Conservation (phyloP, 768 basidiomycete genomes). For the Leucocoprinus sp. region DNA sequence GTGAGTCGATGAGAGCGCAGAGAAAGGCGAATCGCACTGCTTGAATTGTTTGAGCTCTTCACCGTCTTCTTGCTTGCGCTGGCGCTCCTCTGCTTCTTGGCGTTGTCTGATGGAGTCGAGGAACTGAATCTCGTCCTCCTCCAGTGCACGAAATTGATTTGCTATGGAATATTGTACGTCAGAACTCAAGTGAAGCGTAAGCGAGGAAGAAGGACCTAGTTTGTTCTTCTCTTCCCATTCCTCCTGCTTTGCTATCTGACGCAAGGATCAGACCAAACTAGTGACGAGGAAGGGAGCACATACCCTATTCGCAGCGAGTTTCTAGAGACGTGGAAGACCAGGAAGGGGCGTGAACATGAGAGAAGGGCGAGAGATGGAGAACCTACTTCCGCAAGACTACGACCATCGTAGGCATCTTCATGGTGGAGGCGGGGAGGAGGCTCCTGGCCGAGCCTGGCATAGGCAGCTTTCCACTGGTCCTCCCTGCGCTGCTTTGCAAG, state of each 20-base stretch:
- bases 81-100: conserved; percentile 67
- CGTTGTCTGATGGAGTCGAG: conserved; percentile 75
- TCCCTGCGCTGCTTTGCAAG: conserved; percentile 62
- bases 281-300: conserved; percentile 15
- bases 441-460: conserved; percentile 80
- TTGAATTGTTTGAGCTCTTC: conserved; percentile 74
- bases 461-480: conserved; percentile 87
- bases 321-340: conserved; percentile 48
- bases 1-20: conserved; percentile 2
- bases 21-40: conserved; percentile 41
- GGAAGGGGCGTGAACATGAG: conserved; percentile 39
- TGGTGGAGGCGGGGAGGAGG: conserved; percentile 62
- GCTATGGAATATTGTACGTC: conserved; percentile 31
- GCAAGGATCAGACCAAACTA: background rate
- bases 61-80: conserved; percentile 66
- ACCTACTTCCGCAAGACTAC: conserved; percentile 84
- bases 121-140: conserved; percentile 88
- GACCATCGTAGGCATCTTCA: conserved; percentile 74
- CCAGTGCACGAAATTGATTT: conserved; percentile 83
- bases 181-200: background rate
- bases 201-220: conserved; percentile 34
- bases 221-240: conserved; percentile 92
- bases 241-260: conserved; percentile 82
- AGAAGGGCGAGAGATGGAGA: conserved; percentile 13
- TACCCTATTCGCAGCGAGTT: conserved; percentile 86